A percentile compares a stretch with the other conserved stretches of the same genome.
Evolutionary conservation across 106 monocot species (phyloP).

Genomic region (Dendrobium huoshanense): DNA sequence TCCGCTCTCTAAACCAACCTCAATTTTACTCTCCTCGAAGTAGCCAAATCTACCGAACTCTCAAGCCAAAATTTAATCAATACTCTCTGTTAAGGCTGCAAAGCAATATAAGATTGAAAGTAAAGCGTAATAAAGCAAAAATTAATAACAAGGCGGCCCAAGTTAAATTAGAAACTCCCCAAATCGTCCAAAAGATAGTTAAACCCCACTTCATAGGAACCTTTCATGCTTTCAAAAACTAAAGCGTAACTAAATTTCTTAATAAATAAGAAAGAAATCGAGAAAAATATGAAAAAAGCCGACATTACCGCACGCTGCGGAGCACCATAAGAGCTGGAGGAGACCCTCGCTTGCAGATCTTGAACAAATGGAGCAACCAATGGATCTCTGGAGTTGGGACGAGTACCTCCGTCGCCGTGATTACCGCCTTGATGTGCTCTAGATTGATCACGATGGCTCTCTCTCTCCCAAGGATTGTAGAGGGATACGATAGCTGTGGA

Average conservation of each 20-base stretch:
- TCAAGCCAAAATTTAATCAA: too few species aligned
- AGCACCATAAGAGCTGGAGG: conserved; percentile 3
- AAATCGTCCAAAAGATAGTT: not conserved
- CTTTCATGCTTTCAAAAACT: not conserved
- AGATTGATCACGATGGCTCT: conserved; percentile 57
- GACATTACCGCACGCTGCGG: conserved; percentile 1
- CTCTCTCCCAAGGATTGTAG: conserved; percentile 53
- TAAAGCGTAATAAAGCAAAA: not conserved
- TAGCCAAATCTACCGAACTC: too few species aligned
- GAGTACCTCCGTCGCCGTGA: conserved; percentile 52
- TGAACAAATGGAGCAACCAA: conserved; percentile 31
- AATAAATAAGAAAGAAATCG: not conserved
- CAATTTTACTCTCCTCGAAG: too few species aligned
- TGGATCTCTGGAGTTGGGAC: conserved; percentile 35
- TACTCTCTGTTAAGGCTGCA: not conserved
- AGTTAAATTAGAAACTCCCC: not conserved
- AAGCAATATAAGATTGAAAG: not conserved
- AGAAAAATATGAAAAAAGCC: not conserved
- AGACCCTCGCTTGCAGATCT: conserved; percentile 32
- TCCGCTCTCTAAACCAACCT: too few species aligned
- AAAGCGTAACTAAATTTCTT: not conserved
- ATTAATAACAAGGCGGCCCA: not conserved
- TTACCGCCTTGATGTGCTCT: conserved; percentile 49
- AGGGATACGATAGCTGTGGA: conserved; percentile 53
- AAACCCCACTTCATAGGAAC: not conserved